These are phyloP conservation scores for Colletotrichum limetticola DNA, from an alignment of 2,329 filamentous ascomycete species.

Conservation along the genomic window DNA sequence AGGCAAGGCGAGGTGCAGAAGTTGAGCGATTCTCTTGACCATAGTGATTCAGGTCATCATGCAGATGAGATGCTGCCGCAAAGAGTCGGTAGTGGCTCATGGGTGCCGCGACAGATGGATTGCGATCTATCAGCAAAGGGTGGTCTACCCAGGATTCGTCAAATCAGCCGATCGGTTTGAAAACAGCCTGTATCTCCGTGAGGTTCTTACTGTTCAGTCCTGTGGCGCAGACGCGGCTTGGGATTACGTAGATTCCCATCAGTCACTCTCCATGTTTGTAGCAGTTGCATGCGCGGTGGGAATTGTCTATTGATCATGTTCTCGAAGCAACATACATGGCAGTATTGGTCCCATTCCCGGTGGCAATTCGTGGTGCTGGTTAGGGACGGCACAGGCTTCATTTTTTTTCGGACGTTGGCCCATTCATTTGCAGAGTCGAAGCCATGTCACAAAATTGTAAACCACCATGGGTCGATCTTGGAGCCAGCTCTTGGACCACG, in stretches of 20 bases:
- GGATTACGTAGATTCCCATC: too few relatives aligned
- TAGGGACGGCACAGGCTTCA: not conserved
- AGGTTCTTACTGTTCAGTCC: not conserved
- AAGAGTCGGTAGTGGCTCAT: not conserved
- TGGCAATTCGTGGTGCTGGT: too few relatives aligned
- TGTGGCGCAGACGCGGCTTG: not conserved
- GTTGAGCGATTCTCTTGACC: too few relatives aligned
- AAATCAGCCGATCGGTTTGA: not conserved
- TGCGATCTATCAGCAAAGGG: not conserved
- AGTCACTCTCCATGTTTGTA: too few relatives aligned
- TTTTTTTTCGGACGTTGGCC: not conserved
- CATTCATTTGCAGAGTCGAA: not conserved
- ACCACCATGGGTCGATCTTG: not conserved
- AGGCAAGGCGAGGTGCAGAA: too few relatives aligned
- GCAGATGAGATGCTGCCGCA: too few relatives aligned
- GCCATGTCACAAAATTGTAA: not conserved
- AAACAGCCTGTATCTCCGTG: not conserved
- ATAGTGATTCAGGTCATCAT: too few relatives aligned
- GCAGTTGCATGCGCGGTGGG: too few relatives aligned
- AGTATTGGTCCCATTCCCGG: too few relatives aligned
- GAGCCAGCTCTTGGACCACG: not conserved
- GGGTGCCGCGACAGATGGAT: not conserved
- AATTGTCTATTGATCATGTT: accelerated
- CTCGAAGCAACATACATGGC: too few relatives aligned
- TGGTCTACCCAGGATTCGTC: not conserved